Conservation (phyloP, 129 eudicot species). For the Flaveria sonorensis region DNA sequence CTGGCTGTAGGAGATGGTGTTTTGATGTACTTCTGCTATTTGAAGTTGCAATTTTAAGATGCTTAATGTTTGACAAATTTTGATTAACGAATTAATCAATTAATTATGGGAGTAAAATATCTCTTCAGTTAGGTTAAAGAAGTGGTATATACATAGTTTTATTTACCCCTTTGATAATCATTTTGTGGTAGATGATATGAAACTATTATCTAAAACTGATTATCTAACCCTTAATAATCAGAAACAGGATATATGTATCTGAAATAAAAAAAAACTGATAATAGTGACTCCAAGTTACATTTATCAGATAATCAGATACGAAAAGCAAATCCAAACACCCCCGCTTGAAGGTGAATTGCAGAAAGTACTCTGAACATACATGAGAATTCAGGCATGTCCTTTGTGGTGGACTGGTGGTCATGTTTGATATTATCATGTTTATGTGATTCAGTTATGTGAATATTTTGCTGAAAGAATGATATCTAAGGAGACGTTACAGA, state of each 20-base stretch:
- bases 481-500: slow-evolving; percentile 63
- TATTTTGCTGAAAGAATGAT: slow-evolving; percentile 88
- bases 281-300: not conserved
- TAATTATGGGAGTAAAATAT: not conserved
- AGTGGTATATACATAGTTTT: too few species aligned
- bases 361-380: not conserved
- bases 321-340: not conserved
- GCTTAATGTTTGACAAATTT: not conserved
- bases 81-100: too few species aligned
- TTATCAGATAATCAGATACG: not conserved
- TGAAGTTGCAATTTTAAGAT: not conserved
- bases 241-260: not conserved
- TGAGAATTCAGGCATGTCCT: not conserved
- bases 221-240: not conserved
- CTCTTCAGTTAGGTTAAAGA: too few species aligned
- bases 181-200: not conserved
- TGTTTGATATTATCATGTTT: slow-evolving; percentile 21
- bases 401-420: not conserved
- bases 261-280: not conserved
- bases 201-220: not conserved
- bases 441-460: slow-evolving; percentile 51
- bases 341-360: slow-evolving; percentile 4
- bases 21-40: not conserved
- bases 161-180: not conserved
- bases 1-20: not conserved